These are phyloP conservation scores for Tetraselmis chui DNA, from an alignment of 139 green algal genomes.

Conservation along the genomic window DNA sequence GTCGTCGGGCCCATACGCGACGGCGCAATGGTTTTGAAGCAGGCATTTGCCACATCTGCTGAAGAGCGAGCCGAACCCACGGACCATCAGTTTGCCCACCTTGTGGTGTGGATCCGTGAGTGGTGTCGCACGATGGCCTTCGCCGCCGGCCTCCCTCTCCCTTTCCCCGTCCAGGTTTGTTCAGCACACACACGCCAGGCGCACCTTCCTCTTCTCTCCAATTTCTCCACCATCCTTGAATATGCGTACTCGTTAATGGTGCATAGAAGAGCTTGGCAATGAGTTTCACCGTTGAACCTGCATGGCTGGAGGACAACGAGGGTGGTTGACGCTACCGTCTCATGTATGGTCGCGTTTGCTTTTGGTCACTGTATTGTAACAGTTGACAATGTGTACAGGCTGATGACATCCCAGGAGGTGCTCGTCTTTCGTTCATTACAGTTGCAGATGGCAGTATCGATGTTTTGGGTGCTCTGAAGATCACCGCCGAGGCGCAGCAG, in stretches of 20 bases:
- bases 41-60: not conserved
- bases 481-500: not conserved
- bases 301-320: no score
- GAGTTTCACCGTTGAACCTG: no score
- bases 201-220: not conserved
- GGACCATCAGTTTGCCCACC: not conserved
- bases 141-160: slow-evolving; percentile 12
- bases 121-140: slow-evolving; percentile 16
- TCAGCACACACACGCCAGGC: not conserved
- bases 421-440: slow-evolving; percentile 17
- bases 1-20: slow-evolving; percentile 3
- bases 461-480: slow-evolving; percentile 6
- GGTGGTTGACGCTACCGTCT: no score
- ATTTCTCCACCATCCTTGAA: not conserved
- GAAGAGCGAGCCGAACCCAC: not conserved
- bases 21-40: not conserved
- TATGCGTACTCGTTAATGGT: not conserved
- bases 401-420: slow-evolving; percentile 8
- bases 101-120: slow-evolving; percentile 17
- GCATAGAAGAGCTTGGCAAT: no score
- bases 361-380: slow-evolving; percentile 8
- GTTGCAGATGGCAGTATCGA: slow-evolving; percentile 3
- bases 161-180: slow-evolving; percentile 13
- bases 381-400: not conserved
- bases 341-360: not conserved